These are phyloP conservation scores for Colletotrichum cereale DNA, from an alignment of 2,329 filamentous ascomycete species.

Conservation along the genomic window DNA sequence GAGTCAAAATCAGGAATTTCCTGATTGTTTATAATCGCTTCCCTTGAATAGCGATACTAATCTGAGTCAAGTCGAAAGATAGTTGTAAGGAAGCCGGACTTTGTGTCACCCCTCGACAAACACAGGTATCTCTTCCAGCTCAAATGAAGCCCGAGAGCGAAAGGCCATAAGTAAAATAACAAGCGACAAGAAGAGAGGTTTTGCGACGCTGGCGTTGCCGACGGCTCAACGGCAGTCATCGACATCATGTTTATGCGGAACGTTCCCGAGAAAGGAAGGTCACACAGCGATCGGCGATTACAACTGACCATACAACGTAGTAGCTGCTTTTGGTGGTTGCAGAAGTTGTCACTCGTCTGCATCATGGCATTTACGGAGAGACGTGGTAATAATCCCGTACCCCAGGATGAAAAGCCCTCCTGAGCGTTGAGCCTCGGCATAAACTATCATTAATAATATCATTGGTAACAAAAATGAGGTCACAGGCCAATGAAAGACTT, in stretches of 20 bases:
- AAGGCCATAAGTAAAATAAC: too few relatives aligned
- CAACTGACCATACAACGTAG: neutral
- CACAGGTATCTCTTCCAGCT: neutral
- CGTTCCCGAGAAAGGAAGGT: constrained; percentile 14
- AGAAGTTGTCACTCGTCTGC: neutral
- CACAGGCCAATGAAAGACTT: constrained; percentile 1
- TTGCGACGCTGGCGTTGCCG: neutral
- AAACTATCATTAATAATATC: constrained; percentile 26
- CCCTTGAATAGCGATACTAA: neutral
- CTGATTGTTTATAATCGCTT: neutral
- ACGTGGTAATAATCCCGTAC: constrained; percentile 5
- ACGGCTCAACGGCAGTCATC: constrained; percentile 1
- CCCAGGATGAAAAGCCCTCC: constrained; percentile 9
- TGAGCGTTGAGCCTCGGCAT: constrained; percentile 23
- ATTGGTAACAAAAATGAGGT: too few relatives aligned
- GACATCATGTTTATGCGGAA: neutral
- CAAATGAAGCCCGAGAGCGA: neutral
- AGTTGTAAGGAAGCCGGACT: neutral
- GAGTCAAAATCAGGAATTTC: neutral
- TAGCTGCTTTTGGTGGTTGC: neutral
- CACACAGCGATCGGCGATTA: neutral
- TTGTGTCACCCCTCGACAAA: neutral
- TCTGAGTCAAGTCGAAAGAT: neutral
- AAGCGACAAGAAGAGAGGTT: neutral
- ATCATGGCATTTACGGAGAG: constrained; percentile 4